Conservation (phyloP, 1,284 basidiomycete species). For the Meira nashicola region DNA sequence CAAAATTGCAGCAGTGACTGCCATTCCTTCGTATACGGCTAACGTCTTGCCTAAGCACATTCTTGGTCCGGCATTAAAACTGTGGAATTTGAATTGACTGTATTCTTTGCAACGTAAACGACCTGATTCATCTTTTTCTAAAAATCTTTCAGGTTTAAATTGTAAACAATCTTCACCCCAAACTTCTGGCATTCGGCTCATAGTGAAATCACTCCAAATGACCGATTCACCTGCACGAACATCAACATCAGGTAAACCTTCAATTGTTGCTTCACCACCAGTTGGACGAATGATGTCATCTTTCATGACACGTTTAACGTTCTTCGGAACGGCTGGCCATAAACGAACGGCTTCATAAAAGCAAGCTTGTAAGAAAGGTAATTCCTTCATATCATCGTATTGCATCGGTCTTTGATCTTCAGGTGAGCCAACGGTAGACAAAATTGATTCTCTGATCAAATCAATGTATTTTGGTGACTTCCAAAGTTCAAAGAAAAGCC, state of each 20-base stretch:
- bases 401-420: conserved; percentile 24
- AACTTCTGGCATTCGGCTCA: conserved; percentile 40
- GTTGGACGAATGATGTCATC: conserved; percentile 36
- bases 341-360: conserved; percentile 32
- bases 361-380: conserved; percentile 34
- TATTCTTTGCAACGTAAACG: conserved; percentile 54
- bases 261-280: conserved; percentile 20
- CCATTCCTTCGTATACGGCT: conserved; percentile 38
- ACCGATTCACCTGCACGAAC: conserved; percentile 31
- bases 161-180: conserved; percentile 46
- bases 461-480: conserved; percentile 24
- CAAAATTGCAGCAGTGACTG: conserved; percentile 29
- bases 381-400: conserved; percentile 33
- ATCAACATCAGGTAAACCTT: conserved; percentile 16
- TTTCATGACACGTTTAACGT: conserved; percentile 30
- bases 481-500: conserved; percentile 38
- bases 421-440: conserved; percentile 17
- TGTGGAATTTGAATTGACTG: conserved; percentile 49
- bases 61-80: conserved; percentile 47
- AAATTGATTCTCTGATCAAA: conserved; percentile 26
- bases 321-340: conserved; percentile 36
- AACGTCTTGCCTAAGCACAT: conserved; percentile 46
- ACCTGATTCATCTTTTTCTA: conserved; percentile 40
- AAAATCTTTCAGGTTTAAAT: conserved; percentile 46
- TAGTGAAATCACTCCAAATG: conserved; percentile 34